These are phyloP conservation scores for Rhodotorula paludigena DNA, from an alignment of 768 basidiomycete genomes.

Conservation along the genomic window DNA sequence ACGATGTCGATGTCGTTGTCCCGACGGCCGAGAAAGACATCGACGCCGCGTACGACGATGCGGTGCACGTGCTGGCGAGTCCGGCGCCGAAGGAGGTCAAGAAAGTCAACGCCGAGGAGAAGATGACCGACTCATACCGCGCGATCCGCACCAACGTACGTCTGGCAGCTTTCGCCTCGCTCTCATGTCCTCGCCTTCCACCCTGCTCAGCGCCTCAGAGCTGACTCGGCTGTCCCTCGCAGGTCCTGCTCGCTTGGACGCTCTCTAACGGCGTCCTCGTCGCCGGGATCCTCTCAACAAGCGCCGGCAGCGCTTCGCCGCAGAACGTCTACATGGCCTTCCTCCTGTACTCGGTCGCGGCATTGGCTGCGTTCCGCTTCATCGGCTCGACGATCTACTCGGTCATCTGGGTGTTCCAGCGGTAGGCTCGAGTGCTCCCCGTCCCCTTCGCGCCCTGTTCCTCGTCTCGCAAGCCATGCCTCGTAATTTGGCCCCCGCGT, in stretches of 20 bases:
- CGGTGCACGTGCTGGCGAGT: conserved; percentile 69
- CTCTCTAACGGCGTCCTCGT: conserved; percentile 59
- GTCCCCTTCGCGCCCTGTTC: not conserved
- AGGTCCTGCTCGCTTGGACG: conserved; percentile 74
- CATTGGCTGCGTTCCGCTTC: conserved; percentile 41
- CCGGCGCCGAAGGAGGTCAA: conserved; percentile 70
- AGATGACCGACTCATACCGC: conserved; percentile 81
- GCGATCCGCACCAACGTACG: conserved; percentile 76
- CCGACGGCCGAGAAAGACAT: conserved; percentile 79
- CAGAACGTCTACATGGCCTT: conserved; percentile 41
- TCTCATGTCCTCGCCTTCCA: conserved; percentile 38
- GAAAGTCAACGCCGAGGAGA: conserved; percentile 59
- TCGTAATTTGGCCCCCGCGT: too few relatives aligned
- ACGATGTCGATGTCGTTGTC: conserved; percentile 76
- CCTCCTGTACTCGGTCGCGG: conserved; percentile 41
- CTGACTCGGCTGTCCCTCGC: conserved; percentile 47
- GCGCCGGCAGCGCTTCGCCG: conserved; percentile 31
- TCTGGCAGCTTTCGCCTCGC: conserved; percentile 35
- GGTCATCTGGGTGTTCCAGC: conserved; percentile 31
- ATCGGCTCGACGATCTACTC: conserved; percentile 33
- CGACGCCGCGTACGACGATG: conserved; percentile 84
- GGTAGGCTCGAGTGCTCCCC: not conserved
- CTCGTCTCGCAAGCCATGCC: too few relatives aligned
- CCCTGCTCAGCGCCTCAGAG: too few relatives aligned
- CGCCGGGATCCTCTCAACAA: conserved; percentile 38